Percentiles rank a stretch among this genome's conserved stretches.
These are phyloP conservation scores for Ganoderma resinaceum DNA, from an alignment of 1,284 basidiomycete species.

Conservation along the genomic window DNA sequence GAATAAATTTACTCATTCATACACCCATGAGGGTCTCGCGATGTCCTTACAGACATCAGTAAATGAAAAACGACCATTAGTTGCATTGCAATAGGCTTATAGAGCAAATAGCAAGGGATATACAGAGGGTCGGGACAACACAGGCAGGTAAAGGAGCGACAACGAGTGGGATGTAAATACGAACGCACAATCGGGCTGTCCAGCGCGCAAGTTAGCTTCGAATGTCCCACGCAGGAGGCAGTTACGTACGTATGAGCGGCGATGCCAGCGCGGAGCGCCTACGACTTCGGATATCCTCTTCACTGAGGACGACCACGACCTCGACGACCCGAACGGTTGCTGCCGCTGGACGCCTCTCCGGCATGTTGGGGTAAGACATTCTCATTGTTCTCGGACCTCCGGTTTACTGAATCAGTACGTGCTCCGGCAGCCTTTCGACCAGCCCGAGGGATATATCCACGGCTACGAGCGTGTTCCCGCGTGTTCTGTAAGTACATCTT, in stretches of 20 bases:
- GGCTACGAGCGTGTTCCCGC: slow-evolving; percentile 4
- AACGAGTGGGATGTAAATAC: too few relatives aligned
- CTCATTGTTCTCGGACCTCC: not conserved
- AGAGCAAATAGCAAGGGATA: too few relatives aligned
- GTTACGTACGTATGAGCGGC: not conserved
- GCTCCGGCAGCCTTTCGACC: not conserved
- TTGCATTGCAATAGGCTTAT: too few relatives aligned
- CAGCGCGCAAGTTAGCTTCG: too few relatives aligned
- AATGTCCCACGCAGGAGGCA: not conserved
- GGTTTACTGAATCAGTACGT: too few relatives aligned
- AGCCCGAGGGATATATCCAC: not conserved
- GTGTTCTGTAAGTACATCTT: slow-evolving; percentile 14
- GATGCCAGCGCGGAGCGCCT: not conserved
- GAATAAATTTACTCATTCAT: too few relatives aligned
- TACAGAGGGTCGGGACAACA: too few relatives aligned
- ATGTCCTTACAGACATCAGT: not conserved
- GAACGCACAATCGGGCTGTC: too few relatives aligned
- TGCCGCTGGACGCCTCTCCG: not conserved
- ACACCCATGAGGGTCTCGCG: not conserved
- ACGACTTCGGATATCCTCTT: too few relatives aligned
- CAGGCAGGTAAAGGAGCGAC: too few relatives aligned
- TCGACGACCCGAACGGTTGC: not conserved
- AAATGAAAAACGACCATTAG: too few relatives aligned
- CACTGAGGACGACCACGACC: not conserved
- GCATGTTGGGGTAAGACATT: not conserved